These are phyloP conservation scores for Decorospora gaudefroyi DNA, from an alignment of 2,329 filamentous ascomycete species.

Conservation along the genomic window DNA sequence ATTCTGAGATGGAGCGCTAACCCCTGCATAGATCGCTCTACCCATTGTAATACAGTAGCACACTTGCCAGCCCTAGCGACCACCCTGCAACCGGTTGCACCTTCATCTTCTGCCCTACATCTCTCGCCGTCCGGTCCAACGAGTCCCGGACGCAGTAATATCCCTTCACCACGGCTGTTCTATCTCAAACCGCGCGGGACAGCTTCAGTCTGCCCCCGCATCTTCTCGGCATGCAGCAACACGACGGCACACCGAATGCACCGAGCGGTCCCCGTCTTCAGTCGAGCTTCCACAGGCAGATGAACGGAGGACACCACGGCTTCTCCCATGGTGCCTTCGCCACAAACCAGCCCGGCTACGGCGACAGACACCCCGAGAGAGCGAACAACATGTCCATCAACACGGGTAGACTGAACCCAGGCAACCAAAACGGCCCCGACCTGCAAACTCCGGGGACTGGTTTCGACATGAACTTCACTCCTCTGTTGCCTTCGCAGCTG, in stretches of 20 bases:
- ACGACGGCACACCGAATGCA: conserved; percentile 67
- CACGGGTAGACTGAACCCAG: conserved; percentile 68
- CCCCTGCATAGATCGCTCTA: conserved; percentile 28
- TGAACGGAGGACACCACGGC: conserved; percentile 71
- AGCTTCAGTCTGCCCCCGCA: conserved; percentile 80
- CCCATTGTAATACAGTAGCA: conserved; percentile 38
- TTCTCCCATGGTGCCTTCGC: conserved; percentile 93
- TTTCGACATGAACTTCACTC: conserved; percentile 98
- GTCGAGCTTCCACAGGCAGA: conserved; percentile 75
- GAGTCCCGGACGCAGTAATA: conserved; percentile 61
- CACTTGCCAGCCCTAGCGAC: conserved; percentile 34
- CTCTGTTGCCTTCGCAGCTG: conserved; percentile 89
- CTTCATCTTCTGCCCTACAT: conserved; percentile 44
- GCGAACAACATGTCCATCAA: conserved; percentile 91
- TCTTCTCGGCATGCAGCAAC: conserved; percentile 89
- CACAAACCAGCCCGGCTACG: conserved; percentile 80
- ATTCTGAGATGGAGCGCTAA: conserved; percentile 22
- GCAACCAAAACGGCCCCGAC: conserved; percentile 66
- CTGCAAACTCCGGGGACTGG: conserved; percentile 85
- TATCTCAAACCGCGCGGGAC: conserved; percentile 79
- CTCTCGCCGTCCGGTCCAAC: conserved; percentile 49
- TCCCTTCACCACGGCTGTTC: conserved; percentile 76
- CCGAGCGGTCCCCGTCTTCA: conserved; percentile 60
- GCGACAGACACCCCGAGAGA: conserved; percentile 82
- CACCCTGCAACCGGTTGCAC: conserved; percentile 34